Conservation (phyloP, 2,329 filamentous ascomycete species). For the Penicillium crustosum region DNA sequence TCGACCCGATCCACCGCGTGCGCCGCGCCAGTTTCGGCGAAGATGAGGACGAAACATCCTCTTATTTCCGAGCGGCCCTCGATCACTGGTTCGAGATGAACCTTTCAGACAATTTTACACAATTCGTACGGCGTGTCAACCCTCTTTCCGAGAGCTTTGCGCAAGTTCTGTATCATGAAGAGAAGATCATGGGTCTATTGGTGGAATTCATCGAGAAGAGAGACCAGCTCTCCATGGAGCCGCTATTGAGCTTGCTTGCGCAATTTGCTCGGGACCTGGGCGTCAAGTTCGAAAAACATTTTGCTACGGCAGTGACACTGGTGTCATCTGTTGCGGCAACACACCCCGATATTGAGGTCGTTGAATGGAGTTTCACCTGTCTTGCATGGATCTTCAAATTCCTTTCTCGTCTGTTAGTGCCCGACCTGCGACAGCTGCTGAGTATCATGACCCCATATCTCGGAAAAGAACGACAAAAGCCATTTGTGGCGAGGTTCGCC, state of each 20-base stretch:
- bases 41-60: conserved; percentile 73
- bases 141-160: conserved; percentile 85
- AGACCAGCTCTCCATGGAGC: conserved; percentile 79
- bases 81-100: conserved; percentile 92
- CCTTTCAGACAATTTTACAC: conserved; percentile 74
- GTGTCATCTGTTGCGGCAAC: conserved; percentile 76
- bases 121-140: conserved; percentile 72
- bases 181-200: conserved; percentile 76
- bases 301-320: conserved; percentile 70
- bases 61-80: conserved; percentile 79
- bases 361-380: conserved; percentile 95
- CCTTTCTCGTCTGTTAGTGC: conserved; percentile 79
- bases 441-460: conserved; percentile 80
- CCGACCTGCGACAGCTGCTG: conserved; percentile 81
- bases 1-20: conserved; percentile 89
- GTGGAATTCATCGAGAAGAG: conserved; percentile 72
- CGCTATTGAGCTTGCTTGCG: conserved; percentile 80
- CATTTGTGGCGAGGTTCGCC: conserved; percentile 86
- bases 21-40: conserved; percentile 77
- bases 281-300: conserved; percentile 82
- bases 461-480: conserved; percentile 76
- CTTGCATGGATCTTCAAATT: conserved; percentile 98
- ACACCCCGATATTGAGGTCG: conserved; percentile 78
- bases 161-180: conserved; percentile 87
- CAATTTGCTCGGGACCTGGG: conserved; percentile 95